phyloP scores from a whole-genome alignment of 768 basidiomycete species.

The Amanita exitialis region DNA sequence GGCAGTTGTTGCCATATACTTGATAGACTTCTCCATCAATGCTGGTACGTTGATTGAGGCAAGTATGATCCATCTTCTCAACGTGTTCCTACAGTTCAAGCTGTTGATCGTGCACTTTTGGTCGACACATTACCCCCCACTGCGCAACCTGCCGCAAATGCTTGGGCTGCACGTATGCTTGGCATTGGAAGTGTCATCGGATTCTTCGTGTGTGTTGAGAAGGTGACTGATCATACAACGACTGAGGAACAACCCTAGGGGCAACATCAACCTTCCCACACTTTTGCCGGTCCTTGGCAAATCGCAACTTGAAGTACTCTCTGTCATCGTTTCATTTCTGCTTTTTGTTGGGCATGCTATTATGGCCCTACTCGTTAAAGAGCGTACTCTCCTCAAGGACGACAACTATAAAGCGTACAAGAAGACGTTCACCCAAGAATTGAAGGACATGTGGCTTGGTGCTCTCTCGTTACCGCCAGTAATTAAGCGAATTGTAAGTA shows the following conservation, averaged over 20 bases:
- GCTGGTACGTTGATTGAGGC: slow-evolving; percentile 21
- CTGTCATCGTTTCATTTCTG: slow-evolving; percentile 61
- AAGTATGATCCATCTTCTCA: background rate
- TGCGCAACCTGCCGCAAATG: slow-evolving; percentile 78
- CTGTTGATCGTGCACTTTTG: slow-evolving; percentile 82
- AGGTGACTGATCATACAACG: background rate
- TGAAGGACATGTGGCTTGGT: slow-evolving; percentile 64
- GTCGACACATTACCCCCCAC: slow-evolving; percentile 75
- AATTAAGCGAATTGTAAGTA: slow-evolving; percentile 73
- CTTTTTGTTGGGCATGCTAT: slow-evolving; percentile 57
- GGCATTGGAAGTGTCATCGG: slow-evolving; percentile 80
- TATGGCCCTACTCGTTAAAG: slow-evolving; percentile 54
- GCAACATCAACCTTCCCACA: slow-evolving; percentile 66
- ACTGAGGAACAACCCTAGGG: slow-evolving; percentile 31
- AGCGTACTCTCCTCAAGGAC: slow-evolving; percentile 52
- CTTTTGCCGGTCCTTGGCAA: slow-evolving; percentile 67
- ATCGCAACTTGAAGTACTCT: slow-evolving; percentile 74
- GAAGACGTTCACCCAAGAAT: slow-evolving; percentile 28
- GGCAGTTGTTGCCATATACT: slow-evolving; percentile 47
- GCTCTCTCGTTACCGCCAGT: slow-evolving; percentile 57
- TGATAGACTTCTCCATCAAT: slow-evolving; percentile 52
- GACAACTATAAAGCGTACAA: slow-evolving; percentile 15
- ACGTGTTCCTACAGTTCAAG: slow-evolving; percentile 49
- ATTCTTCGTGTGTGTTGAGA: slow-evolving; percentile 67
- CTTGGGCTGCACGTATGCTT: slow-evolving; percentile 93